A percentile compares a stretch with the other conserved stretches of the same genome.
These are phyloP conservation scores for Rhynchosporium agropyri DNA, from an alignment of 2,329 filamentous ascomycete genomes.

Conservation along the genomic window DNA sequence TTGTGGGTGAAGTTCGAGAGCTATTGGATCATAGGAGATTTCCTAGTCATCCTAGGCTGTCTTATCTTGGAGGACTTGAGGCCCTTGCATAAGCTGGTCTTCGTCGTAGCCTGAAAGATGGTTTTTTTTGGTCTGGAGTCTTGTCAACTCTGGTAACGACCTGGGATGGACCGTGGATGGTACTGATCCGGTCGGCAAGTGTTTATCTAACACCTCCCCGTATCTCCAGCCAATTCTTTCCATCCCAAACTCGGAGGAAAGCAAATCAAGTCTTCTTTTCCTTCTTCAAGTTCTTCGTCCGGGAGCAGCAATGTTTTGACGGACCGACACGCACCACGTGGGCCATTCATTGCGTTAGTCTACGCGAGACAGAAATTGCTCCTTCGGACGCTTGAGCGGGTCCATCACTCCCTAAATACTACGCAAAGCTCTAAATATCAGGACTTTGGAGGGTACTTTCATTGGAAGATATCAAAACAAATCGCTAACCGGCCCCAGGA, in stretches of 20 bases:
- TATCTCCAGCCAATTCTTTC: neutral
- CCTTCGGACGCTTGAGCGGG: neutral
- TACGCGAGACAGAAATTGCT: neutral
- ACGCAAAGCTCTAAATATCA: neutral
- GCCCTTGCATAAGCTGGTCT: neutral
- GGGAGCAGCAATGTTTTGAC: neutral
- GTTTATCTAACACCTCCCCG: neutral
- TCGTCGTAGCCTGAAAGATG: slow-evolving; percentile 1
- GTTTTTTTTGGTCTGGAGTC: neutral
- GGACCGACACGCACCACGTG: neutral
- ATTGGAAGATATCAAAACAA: neutral
- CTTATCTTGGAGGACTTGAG: neutral
- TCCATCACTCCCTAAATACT: neutral
- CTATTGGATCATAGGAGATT: neutral
- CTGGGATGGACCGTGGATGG: slow-evolving; percentile 10
- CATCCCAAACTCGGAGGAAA: neutral
- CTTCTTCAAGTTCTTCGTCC: neutral
- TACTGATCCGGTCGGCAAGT: slow-evolving; percentile 2
- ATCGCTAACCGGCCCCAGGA: neutral
- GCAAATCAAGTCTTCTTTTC: neutral
- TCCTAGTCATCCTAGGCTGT: neutral
- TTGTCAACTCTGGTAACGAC: slow-evolving; percentile 11
- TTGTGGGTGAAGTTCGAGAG: neutral
- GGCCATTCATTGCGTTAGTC: neutral
- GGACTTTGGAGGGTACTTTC: neutral